Evolutionary conservation across 495 filamentous ascomycete genomes (phyloP).

Genomic region (Aspergillus avenaceus): DNA sequence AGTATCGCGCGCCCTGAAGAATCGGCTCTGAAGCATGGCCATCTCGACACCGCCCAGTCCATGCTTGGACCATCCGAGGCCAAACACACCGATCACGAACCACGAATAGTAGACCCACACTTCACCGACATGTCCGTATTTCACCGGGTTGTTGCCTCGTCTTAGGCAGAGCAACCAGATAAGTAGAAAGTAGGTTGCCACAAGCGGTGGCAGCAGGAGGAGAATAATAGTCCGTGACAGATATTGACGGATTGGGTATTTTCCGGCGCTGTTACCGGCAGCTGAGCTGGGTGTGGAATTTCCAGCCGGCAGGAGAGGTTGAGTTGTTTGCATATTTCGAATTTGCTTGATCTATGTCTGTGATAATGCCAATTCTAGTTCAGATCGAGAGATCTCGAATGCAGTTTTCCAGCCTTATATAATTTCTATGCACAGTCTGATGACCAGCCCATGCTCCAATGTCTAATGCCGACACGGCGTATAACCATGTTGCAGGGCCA

Average conservation of each 20-base stretch:
- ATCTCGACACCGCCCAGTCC: conserved; percentile 3
- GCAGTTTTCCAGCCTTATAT: too few relatives aligned
- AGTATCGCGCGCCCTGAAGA: not conserved
- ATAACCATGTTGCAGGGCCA: too few relatives aligned
- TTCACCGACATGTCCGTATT: not conserved
- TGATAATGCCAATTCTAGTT: too few relatives aligned
- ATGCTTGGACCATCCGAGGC: conserved; percentile 1
- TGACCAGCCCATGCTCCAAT: too few relatives aligned
- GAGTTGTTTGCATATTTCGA: too few relatives aligned
- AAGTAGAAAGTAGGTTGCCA: not conserved
- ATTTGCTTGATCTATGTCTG: too few relatives aligned
- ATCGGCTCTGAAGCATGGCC: not conserved
- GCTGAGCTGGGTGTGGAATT: too few relatives aligned
- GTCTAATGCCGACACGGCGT: too few relatives aligned
- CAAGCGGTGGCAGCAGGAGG: not conserved
- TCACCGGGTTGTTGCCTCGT: not conserved
- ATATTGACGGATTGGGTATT: not conserved
- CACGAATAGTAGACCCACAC: conserved; percentile 2
- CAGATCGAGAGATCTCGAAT: too few relatives aligned
- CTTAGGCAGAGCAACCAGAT: not conserved
- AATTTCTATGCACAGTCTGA: too few relatives aligned
- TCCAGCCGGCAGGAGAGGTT: too few relatives aligned
- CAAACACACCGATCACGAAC: conserved; percentile 5
- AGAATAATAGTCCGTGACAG: not conserved
- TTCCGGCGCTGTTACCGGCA: not conserved